Percentiles rank a stretch among this genome's conserved stretches.
Evolutionary conservation across 768 basidiomycete genomes (phyloP).

Genomic region (Antrodiella citrinella): DNA sequence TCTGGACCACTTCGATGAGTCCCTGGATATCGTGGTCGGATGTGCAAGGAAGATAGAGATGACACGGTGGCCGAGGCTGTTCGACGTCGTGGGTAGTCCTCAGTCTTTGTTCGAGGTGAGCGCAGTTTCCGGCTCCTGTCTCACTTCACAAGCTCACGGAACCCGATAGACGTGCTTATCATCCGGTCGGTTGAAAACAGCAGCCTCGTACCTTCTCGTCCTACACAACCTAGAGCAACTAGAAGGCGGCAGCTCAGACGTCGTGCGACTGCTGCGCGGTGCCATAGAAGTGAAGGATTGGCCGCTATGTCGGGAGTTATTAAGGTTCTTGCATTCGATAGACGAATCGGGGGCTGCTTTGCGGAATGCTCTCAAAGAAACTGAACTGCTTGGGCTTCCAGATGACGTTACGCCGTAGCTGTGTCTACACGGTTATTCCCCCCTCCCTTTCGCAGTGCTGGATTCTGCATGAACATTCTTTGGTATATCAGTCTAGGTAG

Average conservation of each 20-base stretch:
- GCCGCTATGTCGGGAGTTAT: slow-evolving; percentile 84
- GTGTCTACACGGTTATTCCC: too few species aligned
- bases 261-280: slow-evolving; percentile 66
- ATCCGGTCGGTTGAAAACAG: slow-evolving; percentile 72
- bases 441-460: too few species aligned
- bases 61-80: slow-evolving; percentile 81
- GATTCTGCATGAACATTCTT: background rate
- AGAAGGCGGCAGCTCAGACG: slow-evolving; percentile 72
- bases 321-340: slow-evolving; percentile 88
- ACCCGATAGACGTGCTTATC: slow-evolving; percentile 58
- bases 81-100: slow-evolving; percentile 86
- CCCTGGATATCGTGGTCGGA: slow-evolving; percentile 88
- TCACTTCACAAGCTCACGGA: background rate
- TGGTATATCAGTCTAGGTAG: too few species aligned
- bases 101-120: slow-evolving; percentile 84
- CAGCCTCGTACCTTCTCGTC: slow-evolving; percentile 88
- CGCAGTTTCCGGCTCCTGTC: too few species aligned
- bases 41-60: slow-evolving; percentile 97
- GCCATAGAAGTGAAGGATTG: slow-evolving; percentile 78
- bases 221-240: slow-evolving; percentile 89
- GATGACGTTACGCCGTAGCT: background rate
- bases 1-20: slow-evolving; percentile 87
- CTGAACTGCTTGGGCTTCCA: slow-evolving; percentile 28
- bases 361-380: slow-evolving; percentile 48
- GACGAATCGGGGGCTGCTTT: slow-evolving; percentile 78